Conservation (phyloP, 2,329 filamentous ascomycete genomes). For the Epichloe glyceriae region DNA sequence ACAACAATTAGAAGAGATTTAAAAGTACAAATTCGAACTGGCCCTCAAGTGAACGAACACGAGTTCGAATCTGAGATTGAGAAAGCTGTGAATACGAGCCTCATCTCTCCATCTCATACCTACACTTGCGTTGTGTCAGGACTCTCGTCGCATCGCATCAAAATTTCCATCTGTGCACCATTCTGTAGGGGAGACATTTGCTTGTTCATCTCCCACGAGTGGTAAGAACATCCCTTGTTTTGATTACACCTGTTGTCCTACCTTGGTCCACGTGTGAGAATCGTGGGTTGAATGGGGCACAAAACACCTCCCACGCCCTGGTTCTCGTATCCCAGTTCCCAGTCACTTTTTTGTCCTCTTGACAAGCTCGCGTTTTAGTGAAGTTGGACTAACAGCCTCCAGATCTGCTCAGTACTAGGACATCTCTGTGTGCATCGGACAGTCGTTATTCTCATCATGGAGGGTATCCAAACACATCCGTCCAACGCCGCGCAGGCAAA, state of each 20-base stretch:
- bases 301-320: no score
- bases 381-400: conserved; percentile 4
- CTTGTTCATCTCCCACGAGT: conserved; percentile 87
- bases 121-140: conserved; percentile 9
- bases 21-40: conserved; percentile 10
- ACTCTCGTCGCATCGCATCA: conserved; percentile 11
- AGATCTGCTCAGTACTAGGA: conserved; percentile 21
- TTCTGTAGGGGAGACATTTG: conserved; percentile 81
- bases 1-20: conserved; percentile 21
- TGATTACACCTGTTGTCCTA: background rate
- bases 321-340: background rate
- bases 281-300: no score
- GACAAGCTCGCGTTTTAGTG: background rate
- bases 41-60: conserved; percentile 19
- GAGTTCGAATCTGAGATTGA: conserved; percentile 8
- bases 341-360: background rate
- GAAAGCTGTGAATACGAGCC: background rate
- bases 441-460: conserved; percentile 46
- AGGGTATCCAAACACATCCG: conserved; percentile 82
- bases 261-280: background rate
- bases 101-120: background rate
- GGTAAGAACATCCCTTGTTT: conserved; percentile 34
- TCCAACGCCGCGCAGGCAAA: conserved; percentile 85
- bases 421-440: conserved; percentile 9
- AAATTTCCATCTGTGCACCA: conserved; percentile 20